phyloP scores from a whole-genome alignment of 345 rosid species.

The Orychophragmus violaceus region DNA sequence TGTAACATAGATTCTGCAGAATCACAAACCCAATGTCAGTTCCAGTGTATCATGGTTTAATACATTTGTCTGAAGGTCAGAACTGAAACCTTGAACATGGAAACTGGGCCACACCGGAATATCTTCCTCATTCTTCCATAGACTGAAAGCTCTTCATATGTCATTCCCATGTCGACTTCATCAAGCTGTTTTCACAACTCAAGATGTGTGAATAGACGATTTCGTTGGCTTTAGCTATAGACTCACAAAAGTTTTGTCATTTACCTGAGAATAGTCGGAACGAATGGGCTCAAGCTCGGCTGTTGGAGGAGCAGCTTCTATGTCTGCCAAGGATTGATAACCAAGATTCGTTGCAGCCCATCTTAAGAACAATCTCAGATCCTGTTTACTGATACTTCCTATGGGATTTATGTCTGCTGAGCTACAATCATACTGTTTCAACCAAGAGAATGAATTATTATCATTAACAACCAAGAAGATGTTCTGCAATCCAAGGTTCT shows the following conservation, averaged over 20 bases:
- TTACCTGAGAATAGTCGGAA: slow-evolving; percentile 80
- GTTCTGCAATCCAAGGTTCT: too few species aligned
- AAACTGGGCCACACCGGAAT: slow-evolving; percentile 89
- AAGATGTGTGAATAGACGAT: not conserved
- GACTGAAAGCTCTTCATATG: slow-evolving; percentile 85
- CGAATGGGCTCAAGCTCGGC: slow-evolving; percentile 96
- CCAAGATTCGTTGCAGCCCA: slow-evolving; percentile 94
- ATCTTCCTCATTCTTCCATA: slow-evolving; percentile 77
- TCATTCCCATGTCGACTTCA: slow-evolving; percentile 91
- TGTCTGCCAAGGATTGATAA: slow-evolving; percentile 74
- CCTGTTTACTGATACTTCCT: slow-evolving; percentile 87
- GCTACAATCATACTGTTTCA: slow-evolving; percentile 83
- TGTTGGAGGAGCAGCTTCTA: slow-evolving; percentile 97
- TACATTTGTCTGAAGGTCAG: not conserved
- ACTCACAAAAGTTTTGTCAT: not conserved
- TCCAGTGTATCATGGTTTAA: not conserved
- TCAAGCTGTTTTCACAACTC: slow-evolving; percentile 53
- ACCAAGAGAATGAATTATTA: slow-evolving; percentile 9
- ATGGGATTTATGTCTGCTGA: slow-evolving; percentile 96
- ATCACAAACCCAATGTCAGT: slow-evolving; percentile 10
- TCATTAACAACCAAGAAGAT: too few species aligned
- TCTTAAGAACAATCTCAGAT: slow-evolving; percentile 65
- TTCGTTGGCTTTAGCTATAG: not conserved
- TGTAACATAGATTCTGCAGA: slow-evolving; percentile 84
- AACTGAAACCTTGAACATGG: slow-evolving; percentile 78